A percentile compares a stretch with the other conserved stretches of the same genome.
phyloP scores from a whole-genome alignment of 2,329 filamentous ascomycete genomes.

The Microsporum ferrugineum region DNA sequence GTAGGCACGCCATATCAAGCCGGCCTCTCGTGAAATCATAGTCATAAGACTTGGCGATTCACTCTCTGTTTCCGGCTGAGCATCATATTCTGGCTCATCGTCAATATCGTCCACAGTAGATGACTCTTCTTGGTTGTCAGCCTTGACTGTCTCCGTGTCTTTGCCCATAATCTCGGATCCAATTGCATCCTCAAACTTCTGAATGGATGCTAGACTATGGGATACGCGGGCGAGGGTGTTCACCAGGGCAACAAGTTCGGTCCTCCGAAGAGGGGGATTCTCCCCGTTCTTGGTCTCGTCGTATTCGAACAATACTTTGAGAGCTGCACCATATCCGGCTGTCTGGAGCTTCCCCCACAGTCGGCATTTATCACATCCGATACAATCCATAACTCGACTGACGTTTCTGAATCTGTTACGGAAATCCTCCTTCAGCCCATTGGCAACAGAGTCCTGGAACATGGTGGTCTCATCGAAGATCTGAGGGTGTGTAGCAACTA shows the following conservation, averaged over 20 bases:
- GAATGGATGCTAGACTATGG: conserved; percentile 63
- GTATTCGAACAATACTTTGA: conserved; percentile 94
- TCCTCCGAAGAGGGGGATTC: conserved; percentile 66
- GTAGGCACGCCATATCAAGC: conserved; percentile 50
- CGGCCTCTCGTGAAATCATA: conserved; percentile 52
- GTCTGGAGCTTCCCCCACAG: conserved; percentile 97
- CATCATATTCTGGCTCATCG: conserved; percentile 19
- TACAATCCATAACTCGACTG: conserved; percentile 93
- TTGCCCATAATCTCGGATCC: conserved; percentile 9
- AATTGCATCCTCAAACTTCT: conserved; percentile 52
- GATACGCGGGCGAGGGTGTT: conserved; percentile 87
- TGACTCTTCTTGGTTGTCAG: conserved; percentile 23
- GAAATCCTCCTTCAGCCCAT: conserved; percentile 90
- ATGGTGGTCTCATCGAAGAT: conserved; percentile 94
- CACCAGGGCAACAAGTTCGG: conserved; percentile 85
- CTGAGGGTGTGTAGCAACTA: conserved; percentile 53
- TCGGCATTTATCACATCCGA: conserved; percentile 95
- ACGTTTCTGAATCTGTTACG: conserved; percentile 95
- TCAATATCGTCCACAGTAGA: conserved; percentile 9
- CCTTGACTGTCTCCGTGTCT: background rate
- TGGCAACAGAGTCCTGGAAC: conserved; percentile 60
- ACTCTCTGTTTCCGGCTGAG: conserved; percentile 23
- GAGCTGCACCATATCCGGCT: conserved; percentile 81
- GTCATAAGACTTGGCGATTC: conserved; percentile 40
- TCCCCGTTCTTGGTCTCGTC: conserved; percentile 54